Base-by-base conservation (phyloP, 225 moss, liverwort and hornwort species). In the Bryum argenteum region DNA sequence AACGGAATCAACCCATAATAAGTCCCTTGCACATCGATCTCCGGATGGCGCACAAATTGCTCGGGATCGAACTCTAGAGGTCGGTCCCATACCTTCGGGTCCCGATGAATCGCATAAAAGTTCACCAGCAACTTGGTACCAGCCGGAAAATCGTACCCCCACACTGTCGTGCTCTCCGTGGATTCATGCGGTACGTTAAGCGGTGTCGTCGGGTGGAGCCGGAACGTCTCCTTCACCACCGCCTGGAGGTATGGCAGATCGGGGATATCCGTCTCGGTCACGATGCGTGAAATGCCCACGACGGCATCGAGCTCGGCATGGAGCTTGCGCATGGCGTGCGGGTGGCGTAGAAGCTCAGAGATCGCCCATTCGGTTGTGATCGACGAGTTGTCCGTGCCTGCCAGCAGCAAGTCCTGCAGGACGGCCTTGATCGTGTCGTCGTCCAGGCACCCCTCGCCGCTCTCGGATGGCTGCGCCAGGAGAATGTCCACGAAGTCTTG, bases 141-240 rank as follows among this genome's bases (percentile, higher is more conserved):
- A 3, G 75, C 72, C 6, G 83, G 90, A 10, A 88, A 23, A 5
- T 78, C 71, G 62, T 85, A 90, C 1, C 87, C 90, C 18, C 74
- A 71, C 1, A 85, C 72, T 1, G 59, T 70, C 0, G 44, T 61
- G 0, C 66, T 38, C 40, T 75, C 65, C 11, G 56, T 75, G 52
- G 48, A 73, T 16, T 78, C 61, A 56, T 84, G 90, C 0, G 88
- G 81, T 12, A 82, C 40, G 1, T 71, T 54, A 3, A 80, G 69
- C 0, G 90, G 83, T 3, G 71, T 83, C 0, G 81, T 63, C 1
- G 86, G 75, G 37, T 84, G 81, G 44, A 88, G 72, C 9, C 86
- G 67, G n/a, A 91, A 15, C 6, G 71, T 56, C 70, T 88, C 90
- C 63, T 86, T 86, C 51, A 79, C 73, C 23, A 86, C 78, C 0